A percentile compares a stretch with the other conserved stretches of the same genome.
Evolutionary conservation across 768 basidiomycete species (phyloP).

Genomic region (Neoboletus magnificus): DNA sequence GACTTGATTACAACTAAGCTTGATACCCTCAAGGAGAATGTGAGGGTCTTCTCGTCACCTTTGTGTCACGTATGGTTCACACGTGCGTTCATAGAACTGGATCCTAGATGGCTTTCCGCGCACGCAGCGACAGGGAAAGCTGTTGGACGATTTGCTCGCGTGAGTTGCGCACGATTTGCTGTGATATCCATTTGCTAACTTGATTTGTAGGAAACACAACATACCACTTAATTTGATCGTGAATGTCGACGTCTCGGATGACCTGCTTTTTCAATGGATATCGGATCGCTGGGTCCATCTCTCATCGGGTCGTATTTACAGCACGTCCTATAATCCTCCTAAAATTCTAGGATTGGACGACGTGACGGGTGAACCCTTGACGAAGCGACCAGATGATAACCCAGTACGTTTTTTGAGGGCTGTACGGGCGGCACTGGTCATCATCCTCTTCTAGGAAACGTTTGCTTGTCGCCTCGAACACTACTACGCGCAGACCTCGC

Average conservation of each 20-base stretch:
- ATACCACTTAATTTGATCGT: constrained; percentile 74
- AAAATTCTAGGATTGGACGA: constrained; percentile 77
- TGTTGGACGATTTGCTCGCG: constrained; percentile 73
- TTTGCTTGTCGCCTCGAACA: constrained; percentile 70
- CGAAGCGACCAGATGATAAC: constrained; percentile 82
- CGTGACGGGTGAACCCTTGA: constrained; percentile 77
- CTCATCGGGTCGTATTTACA: constrained; percentile 84
- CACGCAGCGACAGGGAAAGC: constrained; percentile 72
- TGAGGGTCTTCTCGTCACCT: constrained; percentile 25
- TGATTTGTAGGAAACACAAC: constrained; percentile 46
- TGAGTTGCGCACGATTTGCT: constrained; percentile 30
- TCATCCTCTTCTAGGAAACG: constrained; percentile 50
- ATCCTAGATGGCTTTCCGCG: constrained; percentile 90
- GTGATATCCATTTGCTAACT: not conserved
- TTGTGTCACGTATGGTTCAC: not conserved
- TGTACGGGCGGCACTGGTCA: constrained; percentile 4
- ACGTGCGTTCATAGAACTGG: constrained; percentile 59
- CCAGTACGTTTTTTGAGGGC: constrained; percentile 51
- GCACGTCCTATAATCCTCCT: constrained; percentile 81
- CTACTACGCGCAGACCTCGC: constrained; percentile 78
- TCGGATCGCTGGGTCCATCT: constrained; percentile 85
- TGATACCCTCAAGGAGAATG: constrained; percentile 60
- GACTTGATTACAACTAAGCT: constrained; percentile 70
- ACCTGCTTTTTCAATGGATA: constrained; percentile 76
- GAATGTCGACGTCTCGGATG: constrained; percentile 80